phyloP scores from a whole-genome alignment of 768 basidiomycete genomes.

The Dacryopinax primogenitus region DNA sequence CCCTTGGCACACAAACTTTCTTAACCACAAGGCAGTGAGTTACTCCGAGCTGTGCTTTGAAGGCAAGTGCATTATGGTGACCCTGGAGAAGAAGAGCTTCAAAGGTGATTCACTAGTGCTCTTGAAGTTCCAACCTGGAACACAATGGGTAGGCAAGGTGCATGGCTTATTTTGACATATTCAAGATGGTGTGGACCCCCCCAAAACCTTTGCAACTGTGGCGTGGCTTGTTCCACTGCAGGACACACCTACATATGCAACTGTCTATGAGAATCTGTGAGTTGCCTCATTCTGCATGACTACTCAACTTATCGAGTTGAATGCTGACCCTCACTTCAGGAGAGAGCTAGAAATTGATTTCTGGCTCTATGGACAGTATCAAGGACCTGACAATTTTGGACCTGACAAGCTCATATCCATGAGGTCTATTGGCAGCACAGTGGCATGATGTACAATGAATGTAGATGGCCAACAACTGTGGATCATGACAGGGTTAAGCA shows the following conservation, averaged over 20 bases:
- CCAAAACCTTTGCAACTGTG: not conserved
- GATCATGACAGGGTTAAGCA: not conserved
- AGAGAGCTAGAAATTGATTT: conserved; percentile 5
- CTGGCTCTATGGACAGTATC: not conserved
- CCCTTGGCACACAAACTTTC: not conserved
- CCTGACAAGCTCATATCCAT: not conserved
- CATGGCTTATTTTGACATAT: not conserved
- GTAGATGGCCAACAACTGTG: not conserved
- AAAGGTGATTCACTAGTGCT: not conserved
- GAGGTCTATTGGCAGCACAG: not conserved
- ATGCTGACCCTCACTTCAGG: not conserved
- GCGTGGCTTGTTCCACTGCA: conserved; percentile 5
- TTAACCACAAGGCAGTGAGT: not conserved
- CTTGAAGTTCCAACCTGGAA: not conserved
- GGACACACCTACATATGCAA: not conserved
- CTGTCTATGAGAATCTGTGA: not conserved
- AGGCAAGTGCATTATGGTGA: not conserved
- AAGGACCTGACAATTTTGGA: not conserved
- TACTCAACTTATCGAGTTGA: not conserved
- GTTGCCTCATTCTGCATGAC: not conserved
- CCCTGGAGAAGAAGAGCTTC: not conserved
- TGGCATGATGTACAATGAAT: not conserved
- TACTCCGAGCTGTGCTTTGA: not conserved
- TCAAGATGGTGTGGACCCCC: not conserved
- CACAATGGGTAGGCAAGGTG: not conserved